phyloP scores from a whole-genome alignment of 2,329 filamentous ascomycete genomes.

The Fusarium chaquense region DNA sequence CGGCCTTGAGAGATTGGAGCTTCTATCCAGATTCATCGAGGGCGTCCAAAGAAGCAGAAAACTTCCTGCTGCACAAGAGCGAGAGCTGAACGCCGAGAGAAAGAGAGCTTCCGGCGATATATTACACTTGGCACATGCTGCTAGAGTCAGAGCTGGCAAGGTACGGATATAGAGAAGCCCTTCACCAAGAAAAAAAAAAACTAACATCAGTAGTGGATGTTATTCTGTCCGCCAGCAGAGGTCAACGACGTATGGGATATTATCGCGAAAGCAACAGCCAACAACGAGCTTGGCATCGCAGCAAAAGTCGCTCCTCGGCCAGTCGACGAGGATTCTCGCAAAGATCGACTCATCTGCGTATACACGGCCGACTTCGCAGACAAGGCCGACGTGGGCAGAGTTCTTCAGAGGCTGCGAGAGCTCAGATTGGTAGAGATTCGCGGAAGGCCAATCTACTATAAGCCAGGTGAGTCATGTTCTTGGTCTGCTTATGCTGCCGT shows the following conservation, averaged over 20 bases:
- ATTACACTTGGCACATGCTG: slow-evolving; percentile 68
- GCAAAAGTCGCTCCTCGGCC: slow-evolving; percentile 77
- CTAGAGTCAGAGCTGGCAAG: slow-evolving; percentile 74
- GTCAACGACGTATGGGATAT: slow-evolving; percentile 74
- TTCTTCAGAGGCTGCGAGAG: slow-evolving; percentile 71
- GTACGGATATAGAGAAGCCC: slow-evolving; percentile 51
- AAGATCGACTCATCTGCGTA: slow-evolving; percentile 75
- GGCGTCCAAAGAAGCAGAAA: slow-evolving; percentile 56
- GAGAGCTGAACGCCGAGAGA: slow-evolving; percentile 64
- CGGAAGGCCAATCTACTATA: slow-evolving; percentile 77
- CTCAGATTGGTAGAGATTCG: slow-evolving; percentile 68
- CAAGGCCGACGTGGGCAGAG: slow-evolving; percentile 73
- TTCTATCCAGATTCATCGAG: slow-evolving; percentile 63
- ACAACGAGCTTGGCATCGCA: slow-evolving; percentile 75
- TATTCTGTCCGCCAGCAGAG: slow-evolving; percentile 68
- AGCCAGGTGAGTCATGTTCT: slow-evolving; percentile 67
- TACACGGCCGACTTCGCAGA: slow-evolving; percentile 83
- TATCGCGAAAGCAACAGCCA: slow-evolving; percentile 74
- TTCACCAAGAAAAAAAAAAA: slow-evolving; percentile 4
- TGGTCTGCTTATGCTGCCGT: neutral
- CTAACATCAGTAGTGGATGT: slow-evolving; percentile 73
- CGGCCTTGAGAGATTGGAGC: slow-evolving; percentile 63
- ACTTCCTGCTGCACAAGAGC: slow-evolving; percentile 54
- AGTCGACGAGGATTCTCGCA: slow-evolving; percentile 54
- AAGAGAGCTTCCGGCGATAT: slow-evolving; percentile 66